Base-by-base conservation (phyloP, 306 rosid genomes). In the Vigna angularis region DNA sequence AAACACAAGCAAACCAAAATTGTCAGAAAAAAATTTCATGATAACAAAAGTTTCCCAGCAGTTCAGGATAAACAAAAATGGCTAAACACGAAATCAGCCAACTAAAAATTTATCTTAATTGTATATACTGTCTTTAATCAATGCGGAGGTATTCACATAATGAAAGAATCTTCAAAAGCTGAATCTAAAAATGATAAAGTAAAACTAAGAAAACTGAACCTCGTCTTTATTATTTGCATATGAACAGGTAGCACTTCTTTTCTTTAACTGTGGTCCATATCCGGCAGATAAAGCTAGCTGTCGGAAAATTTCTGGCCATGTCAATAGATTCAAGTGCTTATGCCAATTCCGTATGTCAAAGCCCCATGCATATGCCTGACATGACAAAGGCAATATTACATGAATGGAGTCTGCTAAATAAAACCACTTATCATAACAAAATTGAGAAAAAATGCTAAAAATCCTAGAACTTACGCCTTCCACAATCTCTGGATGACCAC, bases 271-370 rank as follows among this genome's bases (percentile, higher is more conserved):
- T 12, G 98, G 98, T 76, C 98, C 98, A 83, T 85, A 85, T 83
- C 98, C 97, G 14, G 98, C 93, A 64, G 98, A 89, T 38, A 95
- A 82, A 70, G 97, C 98, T 44, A 95, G 73, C 80, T 95, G 98
- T 78, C 98, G 87, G 73, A 95, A 86, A 82, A 95, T 87, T 87
- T 95, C 98, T 66, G 98, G 97, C 98, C 98, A 95, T 36, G 98
- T 92, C 81, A 90, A 81, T 48, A 88, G 92, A 83, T 91, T 92
- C 81, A 95, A 85, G 87, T 92, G 98, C 85, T 79, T 84, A 78
- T 92, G 97, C 98, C 98, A 95, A 83, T 91, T 92, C 50, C 96
- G 83, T 74, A 92, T 92, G 85, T 95, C 98, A 88, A 92, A 92
- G 57, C 98, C 98, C 98, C 98, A 95, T 13, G 97, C 88, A 76